phyloP scores from a whole-genome alignment of 139 green algal genomes.

The Picochlorum sp. region DNA sequence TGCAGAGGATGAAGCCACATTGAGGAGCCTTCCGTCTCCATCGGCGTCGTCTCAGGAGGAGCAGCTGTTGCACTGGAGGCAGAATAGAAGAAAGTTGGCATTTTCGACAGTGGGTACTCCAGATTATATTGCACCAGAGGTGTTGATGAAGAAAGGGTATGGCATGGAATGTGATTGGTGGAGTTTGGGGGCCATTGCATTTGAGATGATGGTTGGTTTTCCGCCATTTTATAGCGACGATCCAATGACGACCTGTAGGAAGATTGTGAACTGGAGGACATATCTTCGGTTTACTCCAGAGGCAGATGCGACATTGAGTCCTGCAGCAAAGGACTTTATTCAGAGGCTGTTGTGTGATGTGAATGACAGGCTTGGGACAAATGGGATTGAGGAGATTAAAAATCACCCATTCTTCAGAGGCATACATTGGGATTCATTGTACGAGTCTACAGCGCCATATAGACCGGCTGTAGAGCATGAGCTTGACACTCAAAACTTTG shows the following conservation, averaged over 20 bases:
- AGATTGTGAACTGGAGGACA: conserved; percentile 91
- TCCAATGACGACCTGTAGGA: conserved; percentile 72
- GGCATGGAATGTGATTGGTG: conserved; percentile 98
- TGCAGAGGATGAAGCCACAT: conserved; percentile 24
- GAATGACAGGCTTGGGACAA: conserved; percentile 79
- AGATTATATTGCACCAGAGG: conserved; percentile 91
- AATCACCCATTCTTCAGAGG: conserved; percentile 87
- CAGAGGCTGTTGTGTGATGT: conserved; percentile 87
- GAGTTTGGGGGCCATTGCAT: conserved; percentile 93
- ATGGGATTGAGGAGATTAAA: conserved; percentile 58
- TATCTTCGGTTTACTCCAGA: conserved; percentile 85
- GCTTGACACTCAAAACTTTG: conserved; percentile 97
- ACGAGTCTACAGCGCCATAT: conserved; percentile 58
- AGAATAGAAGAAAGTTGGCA: conserved; percentile 70
- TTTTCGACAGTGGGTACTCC: conserved; percentile 91
- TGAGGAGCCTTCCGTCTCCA: conserved; percentile 15
- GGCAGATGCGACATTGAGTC: conserved; percentile 32
- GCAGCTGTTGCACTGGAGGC: conserved; percentile 59
- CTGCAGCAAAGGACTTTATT: conserved; percentile 73
- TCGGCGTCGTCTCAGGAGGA: conserved; percentile 22
- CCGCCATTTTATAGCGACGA: conserved; percentile 86
- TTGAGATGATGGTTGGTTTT: conserved; percentile 96
- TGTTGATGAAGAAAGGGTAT: conserved; percentile 96
- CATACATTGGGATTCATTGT: conserved; percentile 74
- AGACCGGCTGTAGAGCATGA: conserved; percentile 70